Conservation (phyloP, 805 yeast species). For the Teunomyces barrocoloradensis region DNA sequence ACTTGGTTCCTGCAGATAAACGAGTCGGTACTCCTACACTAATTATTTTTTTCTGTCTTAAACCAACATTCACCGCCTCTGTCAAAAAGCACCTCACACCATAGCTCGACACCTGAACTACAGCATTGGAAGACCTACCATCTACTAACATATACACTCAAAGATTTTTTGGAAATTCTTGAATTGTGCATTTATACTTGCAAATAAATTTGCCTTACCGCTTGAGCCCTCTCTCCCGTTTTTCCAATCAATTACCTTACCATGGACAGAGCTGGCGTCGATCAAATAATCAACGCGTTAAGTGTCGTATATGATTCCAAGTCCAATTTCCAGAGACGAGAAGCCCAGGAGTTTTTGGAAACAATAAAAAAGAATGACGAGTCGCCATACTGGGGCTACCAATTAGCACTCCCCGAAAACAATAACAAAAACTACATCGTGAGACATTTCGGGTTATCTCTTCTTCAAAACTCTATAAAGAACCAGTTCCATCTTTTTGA, state of each 20-base stretch:
- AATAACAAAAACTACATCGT: conserved; percentile 62
- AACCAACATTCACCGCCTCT: conserved; percentile 4
- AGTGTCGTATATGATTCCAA: conserved; percentile 68
- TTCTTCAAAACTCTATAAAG: conserved; percentile 71
- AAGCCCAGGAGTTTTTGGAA: conserved; percentile 67
- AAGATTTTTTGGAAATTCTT: not conserved
- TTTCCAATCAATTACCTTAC: conserved; percentile 14
- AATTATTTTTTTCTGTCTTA: not conserved
- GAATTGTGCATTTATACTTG: not conserved
- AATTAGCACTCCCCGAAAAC: conserved; percentile 65
- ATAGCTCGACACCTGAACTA: not conserved
- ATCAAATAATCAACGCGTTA: conserved; percentile 75
- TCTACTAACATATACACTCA: not conserved
- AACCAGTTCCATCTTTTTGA: conserved; percentile 55
- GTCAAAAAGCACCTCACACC: not conserved
- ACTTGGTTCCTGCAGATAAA: not conserved
- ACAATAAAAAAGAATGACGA: conserved; percentile 72
- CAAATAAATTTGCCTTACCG: not conserved
- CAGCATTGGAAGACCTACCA: not conserved
- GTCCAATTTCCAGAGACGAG: conserved; percentile 55
- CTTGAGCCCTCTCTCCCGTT: not conserved
- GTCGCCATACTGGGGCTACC: conserved; percentile 91
- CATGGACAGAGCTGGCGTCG: conserved; percentile 68
- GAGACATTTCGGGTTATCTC: conserved; percentile 84
- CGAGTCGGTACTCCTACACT: not conserved